Percentiles rank a stretch among this genome's conserved stretches.
These are phyloP conservation scores for Amanita phalloides DNA, from an alignment of 768 basidiomycete genomes.

Conservation along the genomic window DNA sequence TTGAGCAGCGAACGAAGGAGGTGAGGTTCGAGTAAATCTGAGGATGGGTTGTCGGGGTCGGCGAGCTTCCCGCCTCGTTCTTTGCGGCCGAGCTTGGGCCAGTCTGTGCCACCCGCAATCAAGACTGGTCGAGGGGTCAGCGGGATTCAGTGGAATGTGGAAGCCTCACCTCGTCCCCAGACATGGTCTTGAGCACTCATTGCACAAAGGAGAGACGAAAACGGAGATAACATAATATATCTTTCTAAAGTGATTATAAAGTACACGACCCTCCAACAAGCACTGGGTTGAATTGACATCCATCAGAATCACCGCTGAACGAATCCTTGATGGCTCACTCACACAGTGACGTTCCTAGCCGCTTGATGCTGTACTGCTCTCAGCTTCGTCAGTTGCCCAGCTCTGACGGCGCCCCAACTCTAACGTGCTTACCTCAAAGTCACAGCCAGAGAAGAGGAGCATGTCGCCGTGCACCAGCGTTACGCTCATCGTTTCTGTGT, in stretches of 20 bases:
- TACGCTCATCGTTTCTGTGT: slow-evolving; percentile 1
- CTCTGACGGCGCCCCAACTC: neutral
- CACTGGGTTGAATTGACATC: neutral
- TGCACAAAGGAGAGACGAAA: neutral
- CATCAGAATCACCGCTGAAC: neutral
- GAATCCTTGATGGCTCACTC: slow-evolving; percentile 9
- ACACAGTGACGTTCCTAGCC: slow-evolving; percentile 33
- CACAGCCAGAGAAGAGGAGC: slow-evolving; percentile 27
- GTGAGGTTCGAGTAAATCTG: slow-evolving; percentile 82
- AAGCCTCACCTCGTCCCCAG: neutral
- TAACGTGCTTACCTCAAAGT: slow-evolving; percentile 26
- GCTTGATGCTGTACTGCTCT: slow-evolving; percentile 31
- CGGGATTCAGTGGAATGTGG: neutral
- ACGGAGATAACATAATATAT: neutral
- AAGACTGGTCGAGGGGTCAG: slow-evolving; percentile 36
- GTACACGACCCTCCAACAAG: neutral
- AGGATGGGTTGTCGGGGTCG: slow-evolving; percentile 32
- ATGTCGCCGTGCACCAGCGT: slow-evolving; percentile 35
- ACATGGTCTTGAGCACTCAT: neutral
- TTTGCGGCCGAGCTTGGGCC: slow-evolving; percentile 72
- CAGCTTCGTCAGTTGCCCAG: neutral
- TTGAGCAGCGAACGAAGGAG: slow-evolving; percentile 85
- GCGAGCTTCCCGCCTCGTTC: slow-evolving; percentile 39
- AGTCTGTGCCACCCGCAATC: slow-evolving; percentile 82
- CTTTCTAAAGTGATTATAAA: neutral